Base-by-base conservation (phyloP, 2,329 filamentous ascomycete genomes). In the Cercospora citrullina region DNA sequence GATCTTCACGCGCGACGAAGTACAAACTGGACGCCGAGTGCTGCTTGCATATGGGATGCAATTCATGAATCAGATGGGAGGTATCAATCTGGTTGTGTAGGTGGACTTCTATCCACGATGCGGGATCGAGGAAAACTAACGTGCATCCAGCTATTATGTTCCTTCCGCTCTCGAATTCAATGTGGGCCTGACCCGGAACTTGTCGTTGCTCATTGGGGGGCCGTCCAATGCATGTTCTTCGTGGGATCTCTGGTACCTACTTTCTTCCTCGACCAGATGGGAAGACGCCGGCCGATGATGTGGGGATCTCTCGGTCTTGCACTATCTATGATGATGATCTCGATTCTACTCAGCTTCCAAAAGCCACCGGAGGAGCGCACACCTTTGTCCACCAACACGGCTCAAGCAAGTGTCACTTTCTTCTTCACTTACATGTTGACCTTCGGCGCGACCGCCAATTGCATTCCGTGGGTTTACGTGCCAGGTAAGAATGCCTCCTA, bases 381-480 rank as follows among this genome's bases (percentile, higher is more conserved):
- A 0, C 23, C 14, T 5, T 5, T 57, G 14, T 58, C 80, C 23
- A 80, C 80, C 45, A 73, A 76, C 7, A 84, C 83, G 7, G 77
- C 81, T 0, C 79, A 79, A 16, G 83, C 82, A 0, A 82, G 82
- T 36, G 80, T 85, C 14, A 79, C 83, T 2, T 85, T 85, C 74
- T 84, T 84, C 76, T 84, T 85, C 74, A 81, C 80, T 16, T 80
- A 79, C 60, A 80, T 78, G 75, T 67, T 75, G 18, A 65, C 72
- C 9, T 74, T 75, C 64, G 82, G 81, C 4, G 80, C 80, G 2
- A 80, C 79, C 1, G 79, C 80, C 3, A 84, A 84, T 68, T 82
- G 80, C 67, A 82, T 85, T 18, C 83, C 83, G 2, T 85, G 83
- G 83, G 82, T 84, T 1, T 83, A 83, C 68, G 81, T 83, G 3